phyloP scores from a whole-genome alignment of 2,329 filamentous ascomycete genomes.

The Fusarium nematophilum region DNA sequence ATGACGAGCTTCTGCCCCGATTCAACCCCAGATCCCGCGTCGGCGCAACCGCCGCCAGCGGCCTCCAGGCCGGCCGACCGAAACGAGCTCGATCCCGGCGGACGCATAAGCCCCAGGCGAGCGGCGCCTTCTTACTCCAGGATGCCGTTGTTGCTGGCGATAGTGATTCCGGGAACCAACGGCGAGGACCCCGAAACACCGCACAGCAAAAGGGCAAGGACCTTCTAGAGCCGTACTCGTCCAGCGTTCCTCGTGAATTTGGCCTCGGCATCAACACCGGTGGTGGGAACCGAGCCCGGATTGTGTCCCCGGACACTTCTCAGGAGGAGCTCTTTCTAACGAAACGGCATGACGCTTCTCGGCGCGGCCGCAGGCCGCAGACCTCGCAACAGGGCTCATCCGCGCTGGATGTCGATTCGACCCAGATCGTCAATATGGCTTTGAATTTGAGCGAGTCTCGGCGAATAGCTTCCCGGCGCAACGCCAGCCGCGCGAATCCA shows the following conservation, averaged over 20 bases:
- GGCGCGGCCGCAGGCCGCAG: constrained; percentile 28
- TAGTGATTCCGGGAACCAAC: constrained; percentile 47
- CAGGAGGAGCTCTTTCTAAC: constrained; percentile 40
- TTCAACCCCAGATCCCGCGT: constrained; percentile 34
- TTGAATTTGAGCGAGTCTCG: constrained; percentile 87
- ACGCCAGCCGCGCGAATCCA: constrained; percentile 62
- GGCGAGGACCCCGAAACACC: constrained; percentile 40
- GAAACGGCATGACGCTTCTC: constrained; percentile 34
- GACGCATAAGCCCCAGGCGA: constrained; percentile 57
- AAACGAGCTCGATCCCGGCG: constrained; percentile 43
- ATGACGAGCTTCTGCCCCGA: constrained; percentile 43
- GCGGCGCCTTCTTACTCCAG: constrained; percentile 63
- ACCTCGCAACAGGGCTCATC: constrained; percentile 31
- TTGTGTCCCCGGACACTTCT: constrained; percentile 44
- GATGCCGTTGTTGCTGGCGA: constrained; percentile 53
- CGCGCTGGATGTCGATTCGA: constrained; percentile 77
- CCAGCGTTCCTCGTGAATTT: constrained; percentile 25
- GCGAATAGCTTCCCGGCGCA: constrained; percentile 70
- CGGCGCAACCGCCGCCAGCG: constrained; percentile 24
- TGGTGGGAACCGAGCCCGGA: constrained; percentile 30
- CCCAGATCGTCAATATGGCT: constrained; percentile 93
- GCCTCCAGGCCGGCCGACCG: constrained; percentile 35
- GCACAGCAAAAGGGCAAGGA: constrained; percentile 38
- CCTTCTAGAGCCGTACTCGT: constrained; percentile 24
- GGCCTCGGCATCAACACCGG: constrained; percentile 36